Conservation (phyloP, 2,329 filamentous ascomycete genomes). For the Colletotrichum melonis region DNA sequence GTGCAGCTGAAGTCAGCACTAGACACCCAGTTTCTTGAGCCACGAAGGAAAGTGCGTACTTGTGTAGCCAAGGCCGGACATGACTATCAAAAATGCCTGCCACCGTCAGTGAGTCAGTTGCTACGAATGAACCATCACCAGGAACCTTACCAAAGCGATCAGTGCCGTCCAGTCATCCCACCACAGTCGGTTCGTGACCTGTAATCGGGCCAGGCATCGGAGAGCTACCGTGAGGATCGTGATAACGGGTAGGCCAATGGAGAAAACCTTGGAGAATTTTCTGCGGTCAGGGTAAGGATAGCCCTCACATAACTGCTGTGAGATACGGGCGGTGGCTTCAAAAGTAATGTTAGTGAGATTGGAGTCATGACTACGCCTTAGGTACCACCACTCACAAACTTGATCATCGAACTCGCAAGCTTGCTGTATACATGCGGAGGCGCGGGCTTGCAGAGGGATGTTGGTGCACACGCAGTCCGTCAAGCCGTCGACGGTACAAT, state of each 20-base stretch:
- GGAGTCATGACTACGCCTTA: too few species aligned
- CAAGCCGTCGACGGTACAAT: slow-evolving; percentile 18
- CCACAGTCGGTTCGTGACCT: slow-evolving; percentile 19
- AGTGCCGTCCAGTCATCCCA: slow-evolving; percentile 33
- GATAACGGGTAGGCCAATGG: slow-evolving; percentile 11
- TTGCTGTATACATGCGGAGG: slow-evolving; percentile 30
- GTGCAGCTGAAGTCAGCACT: neutral
- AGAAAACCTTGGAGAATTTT: slow-evolving; percentile 2
- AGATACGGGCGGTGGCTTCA: slow-evolving; percentile 9
- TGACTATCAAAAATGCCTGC: slow-evolving; percentile 14
- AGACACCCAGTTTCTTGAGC: neutral
- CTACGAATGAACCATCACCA: too few species aligned
- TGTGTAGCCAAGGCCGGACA: neutral
- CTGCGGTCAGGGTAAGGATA: slow-evolving; percentile 10
- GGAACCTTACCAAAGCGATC: slow-evolving; percentile 12
- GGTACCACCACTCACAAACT: neutral
- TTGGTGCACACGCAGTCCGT: slow-evolving; percentile 28
- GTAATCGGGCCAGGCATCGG: slow-evolving; percentile 15
- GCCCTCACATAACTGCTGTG: slow-evolving; percentile 7
- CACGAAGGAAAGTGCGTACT: neutral
- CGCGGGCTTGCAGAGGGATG: slow-evolving; percentile 13
- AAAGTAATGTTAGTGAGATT: accelerated
- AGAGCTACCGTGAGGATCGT: slow-evolving; percentile 17
- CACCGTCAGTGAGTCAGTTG: neutral
- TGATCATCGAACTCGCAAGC: slow-evolving; percentile 25